Conservation (phyloP, 805 yeast genomes). For the Kuraishia molischiana region DNA sequence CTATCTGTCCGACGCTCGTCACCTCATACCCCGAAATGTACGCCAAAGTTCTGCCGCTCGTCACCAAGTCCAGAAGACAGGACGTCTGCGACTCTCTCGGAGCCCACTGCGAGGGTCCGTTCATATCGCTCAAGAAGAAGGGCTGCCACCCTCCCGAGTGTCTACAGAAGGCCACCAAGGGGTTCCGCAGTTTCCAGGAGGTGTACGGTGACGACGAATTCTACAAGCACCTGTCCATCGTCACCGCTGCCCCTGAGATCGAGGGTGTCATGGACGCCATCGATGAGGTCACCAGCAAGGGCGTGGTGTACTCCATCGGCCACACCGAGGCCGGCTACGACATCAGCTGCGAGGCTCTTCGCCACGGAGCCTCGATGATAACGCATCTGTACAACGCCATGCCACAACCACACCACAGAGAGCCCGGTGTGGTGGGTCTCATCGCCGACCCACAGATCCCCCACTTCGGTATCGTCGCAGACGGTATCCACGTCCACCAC, state of each 20-base stretch:
- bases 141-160: constrained; percentile 42
- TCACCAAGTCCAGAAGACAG: constrained; percentile 22
- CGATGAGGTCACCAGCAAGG: constrained; percentile 19
- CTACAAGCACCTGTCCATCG: constrained; percentile 19
- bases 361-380: constrained; percentile 47
- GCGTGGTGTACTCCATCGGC: constrained; percentile 34
- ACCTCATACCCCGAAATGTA: constrained; percentile 41
- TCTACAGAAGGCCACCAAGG: constrained; percentile 27
- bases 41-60: constrained; percentile 32
- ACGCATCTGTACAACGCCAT: constrained; percentile 56
- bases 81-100: constrained; percentile 37
- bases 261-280: constrained; percentile 33
- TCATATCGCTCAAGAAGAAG: constrained; percentile 35
- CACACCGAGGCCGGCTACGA: constrained; percentile 31
- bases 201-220: constrained; percentile 26
- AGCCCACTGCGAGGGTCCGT: constrained; percentile 55
- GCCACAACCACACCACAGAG: constrained; percentile 51
- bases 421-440: constrained; percentile 46
- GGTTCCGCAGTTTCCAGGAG: constrained; percentile 17
- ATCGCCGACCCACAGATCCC: constrained; percentile 29
- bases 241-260: constrained; percentile 44
- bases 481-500: constrained; percentile 53
- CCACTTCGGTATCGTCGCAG: constrained; percentile 44
- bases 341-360: constrained; percentile 29
- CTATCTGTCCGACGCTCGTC: constrained; percentile 48